Evolutionary conservation across 2,329 filamentous ascomycete species (phyloP).

Genomic region (Corniculantispora saksenae): DNA sequence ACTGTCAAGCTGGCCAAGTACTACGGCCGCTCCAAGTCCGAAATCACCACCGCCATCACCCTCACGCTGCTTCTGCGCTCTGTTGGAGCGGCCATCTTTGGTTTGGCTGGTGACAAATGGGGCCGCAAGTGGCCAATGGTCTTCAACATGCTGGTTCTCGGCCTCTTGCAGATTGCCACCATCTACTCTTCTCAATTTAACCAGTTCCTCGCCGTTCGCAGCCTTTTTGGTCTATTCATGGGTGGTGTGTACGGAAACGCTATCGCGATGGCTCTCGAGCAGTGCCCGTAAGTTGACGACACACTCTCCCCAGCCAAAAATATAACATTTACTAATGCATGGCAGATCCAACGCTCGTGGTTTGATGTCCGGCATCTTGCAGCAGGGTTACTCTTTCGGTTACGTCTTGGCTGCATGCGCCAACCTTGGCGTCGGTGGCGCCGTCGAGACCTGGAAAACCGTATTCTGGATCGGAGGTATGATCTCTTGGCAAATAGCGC

Average conservation of each 20-base stretch:
- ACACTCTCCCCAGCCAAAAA: not conserved
- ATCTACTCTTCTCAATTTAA: slow-evolving; percentile 73
- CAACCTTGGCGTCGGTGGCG: slow-evolving; percentile 71
- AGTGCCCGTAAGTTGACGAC: slow-evolving; percentile 58
- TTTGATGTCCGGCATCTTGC: slow-evolving; percentile 78
- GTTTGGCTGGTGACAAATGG: slow-evolving; percentile 75
- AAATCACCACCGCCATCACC: slow-evolving; percentile 74
- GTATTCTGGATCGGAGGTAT: slow-evolving; percentile 70
- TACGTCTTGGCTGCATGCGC: slow-evolving; percentile 77
- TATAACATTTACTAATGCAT: slow-evolving; percentile 19
- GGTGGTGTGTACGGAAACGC: slow-evolving; percentile 79
- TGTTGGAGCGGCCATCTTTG: slow-evolving; percentile 74
- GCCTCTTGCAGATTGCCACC: slow-evolving; percentile 69
- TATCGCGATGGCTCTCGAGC: slow-evolving; percentile 75
- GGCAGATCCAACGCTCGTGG: slow-evolving; percentile 65
- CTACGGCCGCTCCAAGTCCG: slow-evolving; percentile 56
- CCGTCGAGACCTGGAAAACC: slow-evolving; percentile 67
- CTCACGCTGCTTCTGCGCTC: slow-evolving; percentile 74
- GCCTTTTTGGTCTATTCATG: slow-evolving; percentile 77
- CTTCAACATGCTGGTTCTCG: slow-evolving; percentile 72
- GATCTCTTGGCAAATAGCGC: slow-evolving; percentile 15
- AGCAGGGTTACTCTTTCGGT: slow-evolving; percentile 79
- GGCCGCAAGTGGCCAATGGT: slow-evolving; percentile 86
- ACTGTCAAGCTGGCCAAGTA: slow-evolving; percentile 66
- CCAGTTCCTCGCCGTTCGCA: slow-evolving; percentile 73